Evolutionary conservation across 2,329 filamentous ascomycete genomes (phyloP).

Genomic region (Didymella pinodella): DNA sequence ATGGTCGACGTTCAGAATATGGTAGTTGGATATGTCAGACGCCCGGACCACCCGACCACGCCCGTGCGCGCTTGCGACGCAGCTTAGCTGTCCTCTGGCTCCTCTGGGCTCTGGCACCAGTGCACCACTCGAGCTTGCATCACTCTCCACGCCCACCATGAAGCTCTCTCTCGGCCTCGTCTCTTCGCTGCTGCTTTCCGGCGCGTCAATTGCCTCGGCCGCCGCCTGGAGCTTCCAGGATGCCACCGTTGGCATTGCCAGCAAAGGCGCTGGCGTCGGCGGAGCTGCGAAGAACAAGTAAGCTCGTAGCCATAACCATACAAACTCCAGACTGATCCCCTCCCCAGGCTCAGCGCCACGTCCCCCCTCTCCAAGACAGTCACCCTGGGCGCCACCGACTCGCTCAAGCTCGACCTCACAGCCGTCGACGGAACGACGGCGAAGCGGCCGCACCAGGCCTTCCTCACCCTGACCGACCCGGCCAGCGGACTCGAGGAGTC

Average conservation of each 20-base stretch:
- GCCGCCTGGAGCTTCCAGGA: constrained; percentile 75
- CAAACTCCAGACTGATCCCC: neutral
- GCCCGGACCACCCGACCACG: neutral
- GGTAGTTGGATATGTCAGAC: no score
- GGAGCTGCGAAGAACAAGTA: constrained; percentile 71
- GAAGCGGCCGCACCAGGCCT: constrained; percentile 92
- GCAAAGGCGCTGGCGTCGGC: constrained; percentile 64
- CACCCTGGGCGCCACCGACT: constrained; percentile 71
- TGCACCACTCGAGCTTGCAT: constrained; percentile 27
- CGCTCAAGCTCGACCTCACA: constrained; percentile 82
- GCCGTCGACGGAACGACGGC: constrained; percentile 78
- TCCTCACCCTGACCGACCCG: constrained; percentile 80
- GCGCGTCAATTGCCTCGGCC: constrained; percentile 55
- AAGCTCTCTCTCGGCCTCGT: constrained; percentile 53
- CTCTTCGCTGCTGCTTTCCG: constrained; percentile 53
- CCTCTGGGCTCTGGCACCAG: no score
- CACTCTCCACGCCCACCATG: constrained; percentile 44
- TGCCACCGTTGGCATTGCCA: constrained; percentile 70
- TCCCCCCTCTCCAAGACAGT: constrained; percentile 70
- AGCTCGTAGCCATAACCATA: constrained; percentile 38
- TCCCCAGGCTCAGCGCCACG: constrained; percentile 55
- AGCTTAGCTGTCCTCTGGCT: constrained; percentile 33
- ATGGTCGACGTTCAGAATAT: no score
- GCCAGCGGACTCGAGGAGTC: constrained; percentile 83
- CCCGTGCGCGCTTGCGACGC: constrained; percentile 12